Evolutionary conservation across 371 early-diverging fungal genomes (phyloP).

Genomic region (Mucor lusitanicus): DNA sequence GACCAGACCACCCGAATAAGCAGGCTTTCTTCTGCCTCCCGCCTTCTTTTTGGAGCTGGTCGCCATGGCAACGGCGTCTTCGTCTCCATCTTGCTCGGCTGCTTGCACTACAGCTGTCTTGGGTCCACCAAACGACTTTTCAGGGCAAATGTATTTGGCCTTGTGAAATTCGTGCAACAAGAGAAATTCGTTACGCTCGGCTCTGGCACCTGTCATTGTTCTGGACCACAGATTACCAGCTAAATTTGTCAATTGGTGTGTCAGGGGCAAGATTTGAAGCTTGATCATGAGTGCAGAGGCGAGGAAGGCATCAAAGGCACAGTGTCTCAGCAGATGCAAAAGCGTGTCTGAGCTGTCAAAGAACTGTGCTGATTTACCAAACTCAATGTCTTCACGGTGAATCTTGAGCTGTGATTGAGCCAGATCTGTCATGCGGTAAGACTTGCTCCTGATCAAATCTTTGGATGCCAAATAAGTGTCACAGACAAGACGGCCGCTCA

Average conservation of each 20-base stretch:
- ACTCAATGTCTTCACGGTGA: constrained; percentile 86
- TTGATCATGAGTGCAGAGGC: constrained; percentile 83
- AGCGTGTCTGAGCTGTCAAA: constrained; percentile 67
- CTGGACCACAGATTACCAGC: constrained; percentile 96
- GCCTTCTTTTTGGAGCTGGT: constrained; percentile 39
- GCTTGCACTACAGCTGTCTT: constrained; percentile 38
- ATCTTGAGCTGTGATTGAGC: constrained; percentile 78
- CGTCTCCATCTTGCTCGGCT: constrained; percentile 54
- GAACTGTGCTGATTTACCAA: constrained; percentile 72
- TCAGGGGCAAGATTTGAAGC: constrained; percentile 89
- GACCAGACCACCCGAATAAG: constrained; percentile 98
- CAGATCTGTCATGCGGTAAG: constrained; percentile 82
- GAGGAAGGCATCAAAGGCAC: constrained; percentile 85
- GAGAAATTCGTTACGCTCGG: constrained; percentile 98
- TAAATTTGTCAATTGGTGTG: constrained; percentile 90
- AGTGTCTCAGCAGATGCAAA: constrained; percentile 74
- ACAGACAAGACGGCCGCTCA: constrained; percentile 92
- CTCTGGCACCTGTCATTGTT: constrained; percentile 92
- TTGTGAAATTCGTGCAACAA: constrained; percentile 97
- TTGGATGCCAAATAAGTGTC: constrained; percentile 94
- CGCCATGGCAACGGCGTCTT: constrained; percentile 38
- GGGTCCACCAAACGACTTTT: constrained; percentile 55
- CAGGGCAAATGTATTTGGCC: constrained; percentile 90
- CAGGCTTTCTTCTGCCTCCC: constrained; percentile 76
- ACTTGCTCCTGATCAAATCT: constrained; percentile 86